Evolutionary conservation across 2,329 filamentous ascomycete genomes (phyloP), one percentile per base, ranked within the genome.

Genomic region (Beauveria scarabaeidicola): DNA sequence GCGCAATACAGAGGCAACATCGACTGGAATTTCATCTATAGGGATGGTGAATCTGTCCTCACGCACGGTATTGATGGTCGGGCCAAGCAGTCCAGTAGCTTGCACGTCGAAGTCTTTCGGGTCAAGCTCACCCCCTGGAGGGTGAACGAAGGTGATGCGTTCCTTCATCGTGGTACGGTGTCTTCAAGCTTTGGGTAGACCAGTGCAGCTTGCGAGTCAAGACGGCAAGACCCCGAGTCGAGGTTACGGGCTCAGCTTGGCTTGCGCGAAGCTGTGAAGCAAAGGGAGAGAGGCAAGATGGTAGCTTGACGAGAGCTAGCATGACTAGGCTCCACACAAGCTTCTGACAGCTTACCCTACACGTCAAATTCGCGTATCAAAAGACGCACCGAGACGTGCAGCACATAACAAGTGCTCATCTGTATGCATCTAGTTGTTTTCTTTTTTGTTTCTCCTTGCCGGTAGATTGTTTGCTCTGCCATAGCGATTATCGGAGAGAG

Each of bases 31-130:
- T 75, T 96, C 90, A 52, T 86, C 78, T 21, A 91, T 74, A 41
- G 81, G 79, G 63, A 94, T 74, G 1, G 90, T 96, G 65, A 93
- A 73, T 61, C 88, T 84, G 69, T 94, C 89, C 73, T 97, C 90
- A 64, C 90, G 86, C 15, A 85, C 84, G 21, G 88, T 88, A 54
- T 82, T 72, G 46, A 94, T 70, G 36, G 75, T 72, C 0, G 81
- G 78, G 2, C 79, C 81, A 1, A 77, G 77, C 57, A 95, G 74
- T 3, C 78, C 78, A 51, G 78, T 74, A 47, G 77, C 74, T 48
- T 76, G 75, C 47, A 95, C 73, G 13, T 79, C 72, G 55, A 96
- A 74, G 50, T 82, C 76, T 2, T 81, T 74, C 0, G 88, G 87
- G 56, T 89, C 83, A 63, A 92, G 79, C 2, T 79, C 79, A 59